Base-by-base conservation (phyloP, 1,139 yeast species). In the Geotrichum klebahnii region DNA sequence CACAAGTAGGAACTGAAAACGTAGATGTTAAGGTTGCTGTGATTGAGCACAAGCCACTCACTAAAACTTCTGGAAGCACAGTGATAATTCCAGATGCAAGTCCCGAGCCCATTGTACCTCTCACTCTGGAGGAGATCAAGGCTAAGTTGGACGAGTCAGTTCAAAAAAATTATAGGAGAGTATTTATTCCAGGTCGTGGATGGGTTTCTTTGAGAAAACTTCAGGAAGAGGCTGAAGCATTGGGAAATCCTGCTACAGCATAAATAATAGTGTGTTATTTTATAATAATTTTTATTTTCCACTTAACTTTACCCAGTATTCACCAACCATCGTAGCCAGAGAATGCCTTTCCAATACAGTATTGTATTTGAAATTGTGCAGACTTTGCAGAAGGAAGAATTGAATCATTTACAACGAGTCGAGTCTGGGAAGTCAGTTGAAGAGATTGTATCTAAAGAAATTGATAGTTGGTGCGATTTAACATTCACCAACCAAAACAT, bases 141-240 rank as follows among this genome's bases (percentile, higher is more conserved):
- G 49, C 47, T 9, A 50, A 57, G 32, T 56, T 60, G 24, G 57
- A 57, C n/a, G 68, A 63, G 37, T 66, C 65, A n/a, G 60, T 56
- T 44, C 52, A 57, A 23, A 61, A 62, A 50, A 60, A 64, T 32
- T 74, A 72, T 53, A 70, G 77, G 38, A 63, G 83, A 31, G 60
- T 79, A 4, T 76, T 74, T 54, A 65, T 79, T 22, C 81, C 80
- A 1, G 74, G 74, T 2, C 62, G 78, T 43, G 83, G 83, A 0
- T 79, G 84, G 84, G 68, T 75, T 20, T 66, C 76, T 1, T 59
- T 68, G 1, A 66, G 65, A 33, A 61, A 65, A 48, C 58, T 76
- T 37, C 69, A 67, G 49, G 61, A 58, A 44, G 78, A 60, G 44
- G 54, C 44, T 3, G 46, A 34, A 4, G 37, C 42, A 23, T 28